phyloP scores from a whole-genome alignment of 352 stramenopile genomes.

The Peronospora belbahrii region DNA sequence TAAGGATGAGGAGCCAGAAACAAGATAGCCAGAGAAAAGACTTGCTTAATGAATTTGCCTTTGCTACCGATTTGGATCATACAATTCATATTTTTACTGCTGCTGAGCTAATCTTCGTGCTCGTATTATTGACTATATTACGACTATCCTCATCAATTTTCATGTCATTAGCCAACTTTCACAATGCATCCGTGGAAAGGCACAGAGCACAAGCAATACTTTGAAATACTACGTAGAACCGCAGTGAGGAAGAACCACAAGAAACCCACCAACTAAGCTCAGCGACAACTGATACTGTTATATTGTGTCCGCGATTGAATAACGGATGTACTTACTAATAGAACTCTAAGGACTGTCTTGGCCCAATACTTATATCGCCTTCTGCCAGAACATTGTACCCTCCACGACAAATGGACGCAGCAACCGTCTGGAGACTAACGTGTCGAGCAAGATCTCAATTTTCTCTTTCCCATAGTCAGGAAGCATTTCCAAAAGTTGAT shows the following conservation, averaged over 20 bases:
- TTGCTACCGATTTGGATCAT: slow-evolving; percentile 4
- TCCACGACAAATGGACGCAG: slow-evolving; percentile 78
- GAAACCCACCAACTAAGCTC: no score
- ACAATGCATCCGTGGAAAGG: background rate
- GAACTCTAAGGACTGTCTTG: background rate
- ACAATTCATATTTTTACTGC: no score
- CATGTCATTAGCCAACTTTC: slow-evolving; percentile 9
- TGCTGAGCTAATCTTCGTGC: no score
- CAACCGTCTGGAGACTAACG: slow-evolving; percentile 61
- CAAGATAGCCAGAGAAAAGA: slow-evolving; percentile 19
- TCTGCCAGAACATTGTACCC: slow-evolving; percentile 84
- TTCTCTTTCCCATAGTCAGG: slow-evolving; percentile 59
- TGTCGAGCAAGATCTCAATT: slow-evolving; percentile 74
- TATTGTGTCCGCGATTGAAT: slow-evolving; percentile 16
- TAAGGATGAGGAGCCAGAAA: slow-evolving; percentile 12
- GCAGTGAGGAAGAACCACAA: no score
- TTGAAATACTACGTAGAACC: no score
- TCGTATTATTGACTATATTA: background rate
- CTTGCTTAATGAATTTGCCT: slow-evolving; percentile 30
- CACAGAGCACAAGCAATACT: no score
- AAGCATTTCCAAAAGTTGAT: slow-evolving; percentile 61
- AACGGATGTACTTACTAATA: slow-evolving; percentile 10
- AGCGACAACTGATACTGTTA: no score
- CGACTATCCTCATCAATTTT: slow-evolving; percentile 8
- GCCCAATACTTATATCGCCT: slow-evolving; percentile 15